A percentile compares a stretch with the other conserved stretches of the same genome.
Conservation (phyloP, 2,329 filamentous ascomycete genomes). For the Tolypocladium ovalisporum region DNA sequence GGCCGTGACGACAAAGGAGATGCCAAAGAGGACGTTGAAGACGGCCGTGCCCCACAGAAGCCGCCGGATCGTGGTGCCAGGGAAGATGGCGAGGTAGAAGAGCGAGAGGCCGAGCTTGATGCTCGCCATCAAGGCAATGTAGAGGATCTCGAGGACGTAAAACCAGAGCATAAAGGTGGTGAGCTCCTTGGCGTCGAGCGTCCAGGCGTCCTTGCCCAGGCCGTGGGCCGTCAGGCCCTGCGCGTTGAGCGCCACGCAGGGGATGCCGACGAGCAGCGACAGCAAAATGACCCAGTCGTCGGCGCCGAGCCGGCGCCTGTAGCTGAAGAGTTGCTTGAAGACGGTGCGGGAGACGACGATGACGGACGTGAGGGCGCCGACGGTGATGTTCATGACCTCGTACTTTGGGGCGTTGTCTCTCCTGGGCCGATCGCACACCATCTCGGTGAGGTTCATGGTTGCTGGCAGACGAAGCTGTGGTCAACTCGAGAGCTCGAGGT, state of each 20-base stretch:
- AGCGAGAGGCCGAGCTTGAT: neutral
- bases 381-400: neutral
- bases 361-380: neutral
- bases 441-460: neutral
- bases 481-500: neutral
- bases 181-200: neutral
- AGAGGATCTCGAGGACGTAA: neutral
- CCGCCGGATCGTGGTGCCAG: neutral
- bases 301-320: neutral
- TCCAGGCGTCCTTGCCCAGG: neutral
- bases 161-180: neutral
- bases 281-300: neutral
- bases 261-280: neutral
- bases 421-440: neutral
- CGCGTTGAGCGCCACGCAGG: neutral
- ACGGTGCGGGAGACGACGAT: neutral
- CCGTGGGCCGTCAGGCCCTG: neutral
- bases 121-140: neutral
- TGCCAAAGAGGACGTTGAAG: neutral
- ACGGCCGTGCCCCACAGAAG: neutral
- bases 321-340: neutral
- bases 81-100: neutral
- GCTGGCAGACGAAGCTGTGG: neutral
- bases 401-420: neutral
- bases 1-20: neutral